Evolutionary conservation across 164 flowering plant species (phyloP), one percentile per base, ranked within the genome.

Genomic region (Euptelea pleiosperma): DNA sequence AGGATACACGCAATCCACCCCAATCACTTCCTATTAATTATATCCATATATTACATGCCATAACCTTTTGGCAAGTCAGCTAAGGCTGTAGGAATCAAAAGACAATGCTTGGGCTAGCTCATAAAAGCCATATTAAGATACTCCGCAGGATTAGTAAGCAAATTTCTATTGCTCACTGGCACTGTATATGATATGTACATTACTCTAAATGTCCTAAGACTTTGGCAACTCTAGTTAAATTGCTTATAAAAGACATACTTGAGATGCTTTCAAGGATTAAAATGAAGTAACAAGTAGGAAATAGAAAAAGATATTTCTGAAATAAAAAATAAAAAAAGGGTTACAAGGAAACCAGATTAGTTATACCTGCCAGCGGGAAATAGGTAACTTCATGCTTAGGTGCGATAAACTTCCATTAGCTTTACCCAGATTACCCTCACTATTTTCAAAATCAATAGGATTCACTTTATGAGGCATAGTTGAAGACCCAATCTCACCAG

Each of bases 401-500:
- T 65, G 80, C 49, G 83, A 65, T n/a, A 91, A 73, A 43, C 45
- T 70, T 52, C 57, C 91, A 77, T 83, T 82, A 47, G 97, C 99
- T 58, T 73, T 63, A 16, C 91, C 95, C 54, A 91, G 89, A 72
- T 94, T 94, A 29, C 99, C 99, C 70, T 88, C 97, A 75, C 99
- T 94, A 51, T 94, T 94, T 66, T 94, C 97, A 71, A 91, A 94
- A 73, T 94, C 99, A 73, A 93, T 94, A 6, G 99, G 99, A 66
- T 94, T 94, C 45, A 94, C 99, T 74, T 94, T 94, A 76, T 94
- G 99, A 66, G 97, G 99, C 99, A 93, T 93, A 10, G 99, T 88
- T 54, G 99, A 88, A 19, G 99, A 94, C n/a, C 97, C 99, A 67
- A 91, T 79, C 75, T 94, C 99, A 57, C 99, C 99, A 63, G 88